Percentiles rank a stretch among this genome's conserved stretches.
These are phyloP conservation scores for Cocos nucifera DNA, from an alignment of 176 grass and related monocot genomes.

Conservation along the genomic window DNA sequence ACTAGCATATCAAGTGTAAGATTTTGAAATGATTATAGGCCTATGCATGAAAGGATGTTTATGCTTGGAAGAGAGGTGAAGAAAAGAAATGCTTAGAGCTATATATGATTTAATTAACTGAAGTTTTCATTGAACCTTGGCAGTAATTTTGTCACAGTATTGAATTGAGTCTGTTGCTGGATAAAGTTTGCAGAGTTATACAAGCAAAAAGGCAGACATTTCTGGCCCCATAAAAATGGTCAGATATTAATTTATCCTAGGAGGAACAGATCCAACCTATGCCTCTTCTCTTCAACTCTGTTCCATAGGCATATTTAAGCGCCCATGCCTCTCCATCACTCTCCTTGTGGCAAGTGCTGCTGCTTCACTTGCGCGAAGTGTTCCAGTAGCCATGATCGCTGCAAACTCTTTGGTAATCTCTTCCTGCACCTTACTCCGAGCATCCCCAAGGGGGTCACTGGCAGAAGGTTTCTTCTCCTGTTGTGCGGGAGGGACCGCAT, in stretches of 20 bases:
- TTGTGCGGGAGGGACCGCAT: background rate
- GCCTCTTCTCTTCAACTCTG: constrained; percentile 1
- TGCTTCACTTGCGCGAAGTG: constrained; percentile 55
- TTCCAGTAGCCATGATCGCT: constrained; percentile 63
- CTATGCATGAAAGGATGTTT: no score
- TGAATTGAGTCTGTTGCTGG: no score
- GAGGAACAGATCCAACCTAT: no score
- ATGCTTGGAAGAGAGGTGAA: no score
- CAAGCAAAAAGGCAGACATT: constrained; percentile 1
- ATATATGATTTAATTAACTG: no score
- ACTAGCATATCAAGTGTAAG: no score
- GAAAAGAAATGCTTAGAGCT: no score
- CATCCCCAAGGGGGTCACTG: constrained; percentile 33
- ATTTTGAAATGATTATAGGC: no score
- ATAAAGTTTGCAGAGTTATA: no score
- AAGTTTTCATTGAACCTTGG: no score
- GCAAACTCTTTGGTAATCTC: constrained; percentile 77
- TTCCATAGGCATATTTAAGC: constrained; percentile 26
- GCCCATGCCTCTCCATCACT: constrained; percentile 67
- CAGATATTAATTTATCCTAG: background rate
- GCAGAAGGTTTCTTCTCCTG: background rate
- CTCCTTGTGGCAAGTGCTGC: constrained; percentile 59
- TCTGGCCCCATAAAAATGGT: constrained; percentile 1
- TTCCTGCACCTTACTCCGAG: constrained; percentile 56
- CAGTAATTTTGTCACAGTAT: no score